phyloP scores from a whole-genome alignment of 257 asterid genomes.

The Petunia axillaris region DNA sequence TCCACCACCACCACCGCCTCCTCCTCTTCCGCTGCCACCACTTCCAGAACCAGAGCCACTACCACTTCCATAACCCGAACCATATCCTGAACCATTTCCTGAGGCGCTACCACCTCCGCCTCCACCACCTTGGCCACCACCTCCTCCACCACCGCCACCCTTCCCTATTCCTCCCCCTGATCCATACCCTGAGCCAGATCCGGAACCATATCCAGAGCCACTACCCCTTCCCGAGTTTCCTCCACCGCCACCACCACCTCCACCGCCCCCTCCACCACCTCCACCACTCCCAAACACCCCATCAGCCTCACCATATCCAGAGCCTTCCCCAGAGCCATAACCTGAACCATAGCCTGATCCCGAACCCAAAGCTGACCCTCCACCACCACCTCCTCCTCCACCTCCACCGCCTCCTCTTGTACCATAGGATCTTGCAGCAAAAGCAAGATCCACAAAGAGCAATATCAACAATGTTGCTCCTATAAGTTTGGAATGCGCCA shows the following conservation, averaged over 20 bases:
- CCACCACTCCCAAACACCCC: constrained; percentile 21
- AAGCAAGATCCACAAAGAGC: constrained; percentile 53
- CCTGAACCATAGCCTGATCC: constrained; percentile 35
- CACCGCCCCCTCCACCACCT: constrained; percentile 38
- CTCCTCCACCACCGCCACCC: constrained; percentile 55
- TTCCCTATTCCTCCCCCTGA: constrained; percentile 41
- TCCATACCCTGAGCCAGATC: constrained; percentile 58
- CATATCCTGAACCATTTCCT: constrained; percentile 40
- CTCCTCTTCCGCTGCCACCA: constrained; percentile 35
- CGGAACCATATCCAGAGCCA: constrained; percentile 47
- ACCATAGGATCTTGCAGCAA: constrained; percentile 50
- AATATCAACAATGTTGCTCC: constrained; percentile 46
- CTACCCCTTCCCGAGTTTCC: constrained; percentile 37
- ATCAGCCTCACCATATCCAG: constrained; percentile 32
- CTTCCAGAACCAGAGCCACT: constrained; percentile 30
- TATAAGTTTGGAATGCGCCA: constrained; percentile 48
- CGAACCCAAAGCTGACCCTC: constrained; percentile 21
- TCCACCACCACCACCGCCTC: fast-evolving
- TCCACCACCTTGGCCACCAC: constrained; percentile 42
- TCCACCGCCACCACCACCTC: constrained; percentile 34
- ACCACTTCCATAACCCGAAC: constrained; percentile 43
- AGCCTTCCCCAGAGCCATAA: constrained; percentile 39
- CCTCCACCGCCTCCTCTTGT: constrained; percentile 30
- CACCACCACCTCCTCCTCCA: constrained; percentile 26
- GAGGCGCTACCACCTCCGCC: constrained; percentile 38